Evolutionary conservation across 345 rosid species (phyloP).

Genomic region (Bruguiera sexangula): DNA sequence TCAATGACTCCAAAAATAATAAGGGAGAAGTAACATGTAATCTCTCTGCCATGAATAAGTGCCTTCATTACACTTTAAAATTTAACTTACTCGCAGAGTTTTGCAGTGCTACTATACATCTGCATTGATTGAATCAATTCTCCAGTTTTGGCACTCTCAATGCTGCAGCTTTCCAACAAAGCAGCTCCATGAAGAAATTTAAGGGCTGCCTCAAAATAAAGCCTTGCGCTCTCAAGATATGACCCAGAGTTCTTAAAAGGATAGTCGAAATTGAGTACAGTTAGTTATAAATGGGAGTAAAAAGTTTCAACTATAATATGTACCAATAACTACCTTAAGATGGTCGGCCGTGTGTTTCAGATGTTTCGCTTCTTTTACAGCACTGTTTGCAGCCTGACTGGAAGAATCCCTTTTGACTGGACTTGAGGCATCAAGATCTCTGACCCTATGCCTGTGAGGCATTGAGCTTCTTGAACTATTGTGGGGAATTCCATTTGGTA

Average conservation of each 20-base stretch:
- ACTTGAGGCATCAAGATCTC: not conserved
- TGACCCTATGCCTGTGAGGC: not conserved
- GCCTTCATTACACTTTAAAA: not conserved
- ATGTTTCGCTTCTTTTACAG: constrained; percentile 1
- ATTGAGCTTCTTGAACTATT: not conserved
- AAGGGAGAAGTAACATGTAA: not conserved
- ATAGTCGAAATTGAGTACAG: not conserved
- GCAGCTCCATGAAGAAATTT: constrained; percentile 23
- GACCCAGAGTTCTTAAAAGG: constrained; percentile 9
- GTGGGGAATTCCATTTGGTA: not conserved
- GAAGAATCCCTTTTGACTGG: not conserved
- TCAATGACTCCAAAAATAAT: not conserved
- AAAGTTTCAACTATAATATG: not conserved
- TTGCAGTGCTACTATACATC: constrained; percentile 11
- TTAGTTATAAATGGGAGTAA: not conserved
- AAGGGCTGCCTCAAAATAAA: constrained; percentile 20
- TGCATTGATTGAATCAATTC: constrained; percentile 9
- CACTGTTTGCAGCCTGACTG: constrained; percentile 1
- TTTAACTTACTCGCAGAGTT: constrained; percentile 16
- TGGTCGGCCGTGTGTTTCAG: constrained; percentile 1
- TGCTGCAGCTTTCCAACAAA: not conserved
- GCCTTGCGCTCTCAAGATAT: constrained; percentile 2
- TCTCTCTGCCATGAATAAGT: not conserved
- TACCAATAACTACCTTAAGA: constrained; percentile 5
- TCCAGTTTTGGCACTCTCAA: constrained; percentile 4